A percentile compares a stretch with the other conserved stretches of the same genome.
Conservation (phyloP, 2,329 filamentous ascomycete genomes). For the Pseudogymnoascus destructans region DNA sequence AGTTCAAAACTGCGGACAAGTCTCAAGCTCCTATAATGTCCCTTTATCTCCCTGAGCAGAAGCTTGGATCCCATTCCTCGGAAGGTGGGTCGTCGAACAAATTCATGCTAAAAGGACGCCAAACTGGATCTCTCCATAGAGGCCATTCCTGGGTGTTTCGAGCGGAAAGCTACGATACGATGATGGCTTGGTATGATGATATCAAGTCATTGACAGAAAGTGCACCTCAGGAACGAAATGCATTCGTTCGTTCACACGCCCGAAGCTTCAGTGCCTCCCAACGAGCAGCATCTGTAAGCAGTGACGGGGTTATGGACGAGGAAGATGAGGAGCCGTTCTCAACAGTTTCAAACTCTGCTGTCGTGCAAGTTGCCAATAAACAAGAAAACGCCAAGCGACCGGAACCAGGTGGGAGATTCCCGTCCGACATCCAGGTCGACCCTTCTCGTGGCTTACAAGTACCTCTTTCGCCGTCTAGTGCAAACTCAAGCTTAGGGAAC, state of each 20-base stretch:
- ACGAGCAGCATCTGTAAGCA: conserved; percentile 51
- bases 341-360: conserved; percentile 42
- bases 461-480: conserved; percentile 68
- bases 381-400: conserved; percentile 52
- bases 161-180: conserved; percentile 70
- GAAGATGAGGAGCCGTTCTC: conserved; percentile 54
- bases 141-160: conserved; percentile 62
- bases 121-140: conserved; percentile 85
- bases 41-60: conserved; percentile 85
- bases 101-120: conserved; percentile 92
- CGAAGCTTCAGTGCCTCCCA: conserved; percentile 58
- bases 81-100: conserved; percentile 82
- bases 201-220: conserved; percentile 83
- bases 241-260: conserved; percentile 72
- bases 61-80: conserved; percentile 80
- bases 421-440: conserved; percentile 81
- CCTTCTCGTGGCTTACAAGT: conserved; percentile 65
- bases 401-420: conserved; percentile 90
- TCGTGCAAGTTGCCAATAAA: conserved; percentile 35
- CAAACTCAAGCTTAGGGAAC: conserved; percentile 49
- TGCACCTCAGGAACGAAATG: conserved; percentile 73
- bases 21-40: conserved; percentile 91
- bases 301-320: conserved; percentile 67
- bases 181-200: conserved; percentile 94
- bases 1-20: conserved; percentile 97